Evolutionary conservation across 805 yeast species (phyloP), one percentile per base, ranked within the genome.

Genomic region (Kuraishia capsulata): DNA sequence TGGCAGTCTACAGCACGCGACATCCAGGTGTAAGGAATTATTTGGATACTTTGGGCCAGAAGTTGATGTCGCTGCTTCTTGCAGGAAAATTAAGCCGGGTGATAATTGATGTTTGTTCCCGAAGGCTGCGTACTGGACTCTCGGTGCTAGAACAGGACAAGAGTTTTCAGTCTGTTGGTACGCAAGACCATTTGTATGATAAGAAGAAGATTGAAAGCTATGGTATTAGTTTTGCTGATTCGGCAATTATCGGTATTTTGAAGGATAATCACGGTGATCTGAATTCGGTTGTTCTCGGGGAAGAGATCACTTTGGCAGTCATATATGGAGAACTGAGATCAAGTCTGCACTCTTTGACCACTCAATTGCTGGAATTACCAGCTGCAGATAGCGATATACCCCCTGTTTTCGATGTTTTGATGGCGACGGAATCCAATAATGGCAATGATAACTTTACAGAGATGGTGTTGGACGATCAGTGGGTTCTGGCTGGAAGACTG

Each of bases 11-110:
- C 10, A 57, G 63, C 28, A 64, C 60, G 36, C 54, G 78, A 42
- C 75, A 73, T 44, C 76, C 76, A 0, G 61, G 47, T 2, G 62
- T 71, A n/a, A 55, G 54, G 18, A 39, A 47, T 4, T 69, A 69
- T 41, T 47, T 69, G 5, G 62, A 57, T 30, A 56, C 54, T 14
- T 46, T 65, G 13, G 47, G 59, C 1, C 35, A 38, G 2, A 58
- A 59, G 6, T 31, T 51, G 16, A 34, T 35, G 16, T 39, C 33
- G 1, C 39, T 50, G 8, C 37, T 56, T 13, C 40, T 39, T 4
- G 39, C 32, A 5, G 61, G 62, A 1, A 33, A 37, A n/a, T 28
- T 57, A 10, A 41, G 44, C 21, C 40, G 59, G 24, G 20, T 57
- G 0, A 51, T 49, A 33, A 32, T 57, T 9, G 59, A 49, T 20